Conservation (phyloP, 208 protist genomes). For the Crithidia sp. region DNA sequence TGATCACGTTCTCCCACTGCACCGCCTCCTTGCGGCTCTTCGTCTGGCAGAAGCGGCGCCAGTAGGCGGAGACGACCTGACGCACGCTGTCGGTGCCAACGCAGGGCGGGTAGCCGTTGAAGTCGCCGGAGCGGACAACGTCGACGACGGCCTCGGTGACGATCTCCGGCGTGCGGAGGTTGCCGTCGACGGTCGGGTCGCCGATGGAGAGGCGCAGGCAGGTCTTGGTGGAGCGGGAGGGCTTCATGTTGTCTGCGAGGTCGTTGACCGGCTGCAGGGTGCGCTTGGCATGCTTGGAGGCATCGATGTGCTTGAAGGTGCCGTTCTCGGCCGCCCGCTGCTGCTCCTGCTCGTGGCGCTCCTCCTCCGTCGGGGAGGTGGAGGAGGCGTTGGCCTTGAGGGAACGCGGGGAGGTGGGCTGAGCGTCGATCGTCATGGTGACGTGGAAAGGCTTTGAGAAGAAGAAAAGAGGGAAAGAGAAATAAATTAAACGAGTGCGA, state of each 20-base stretch:
- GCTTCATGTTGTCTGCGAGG: conserved; percentile 88
- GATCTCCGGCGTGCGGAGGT: conserved; percentile 48
- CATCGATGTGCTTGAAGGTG: conserved; percentile 29
- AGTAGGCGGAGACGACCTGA: conserved; percentile 61
- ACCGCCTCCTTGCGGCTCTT: conserved; percentile 38
- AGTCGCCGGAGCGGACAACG: conserved; percentile 45
- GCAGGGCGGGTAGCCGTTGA: conserved; percentile 83
- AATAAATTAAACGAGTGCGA: conserved; percentile 8
- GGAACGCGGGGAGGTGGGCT: conserved; percentile 10
- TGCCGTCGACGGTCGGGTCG: conserved; percentile 75
- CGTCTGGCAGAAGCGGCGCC: conserved; percentile 42
- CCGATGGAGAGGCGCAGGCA: conserved; percentile 73
- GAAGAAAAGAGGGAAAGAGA: neutral
- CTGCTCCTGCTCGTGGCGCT: conserved; percentile 20
- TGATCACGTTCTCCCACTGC: conserved; percentile 73
- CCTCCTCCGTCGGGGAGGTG: conserved; percentile 12
- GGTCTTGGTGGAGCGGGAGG: conserved; percentile 48
- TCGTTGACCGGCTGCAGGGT: conserved; percentile 85
- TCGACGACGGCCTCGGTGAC: conserved; percentile 67
- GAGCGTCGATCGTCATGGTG: conserved; percentile 28
- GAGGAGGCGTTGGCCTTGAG: conserved; percentile 13
- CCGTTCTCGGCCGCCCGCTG: conserved; percentile 24
- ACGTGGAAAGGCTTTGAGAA: neutral
- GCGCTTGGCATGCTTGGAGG: conserved; percentile 47
- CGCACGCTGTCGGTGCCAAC: conserved; percentile 56